These are phyloP conservation scores for Zygosaccharomyces sapae DNA, from an alignment of 1,139 yeast species.

Conservation along the genomic window DNA sequence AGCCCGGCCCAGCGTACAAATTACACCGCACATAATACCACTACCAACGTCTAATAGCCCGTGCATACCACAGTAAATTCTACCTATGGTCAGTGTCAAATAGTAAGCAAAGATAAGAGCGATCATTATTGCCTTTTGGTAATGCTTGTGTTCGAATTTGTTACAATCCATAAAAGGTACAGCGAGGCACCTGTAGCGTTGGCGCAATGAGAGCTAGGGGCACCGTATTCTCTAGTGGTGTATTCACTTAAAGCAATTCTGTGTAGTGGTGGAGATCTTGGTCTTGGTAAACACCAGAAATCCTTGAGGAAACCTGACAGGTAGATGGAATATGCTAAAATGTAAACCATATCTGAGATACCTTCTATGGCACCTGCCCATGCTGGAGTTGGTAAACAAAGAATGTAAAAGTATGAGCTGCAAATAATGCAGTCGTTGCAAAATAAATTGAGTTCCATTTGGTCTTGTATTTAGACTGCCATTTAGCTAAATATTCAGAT, in stretches of 20 bases:
- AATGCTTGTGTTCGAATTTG: constrained; percentile 12
- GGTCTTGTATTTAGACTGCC: constrained; percentile 53
- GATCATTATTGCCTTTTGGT: constrained; percentile 12
- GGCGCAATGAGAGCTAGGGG: constrained; percentile 90
- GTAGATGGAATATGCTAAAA: constrained; percentile 81
- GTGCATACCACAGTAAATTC: constrained; percentile 97
- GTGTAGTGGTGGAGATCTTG: constrained; percentile 85
- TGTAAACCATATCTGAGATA: constrained; percentile 68
- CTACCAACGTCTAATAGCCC: constrained; percentile 72
- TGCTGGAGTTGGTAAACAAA: constrained; percentile 77
- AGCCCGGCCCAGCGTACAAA: constrained; percentile 44
- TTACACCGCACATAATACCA: constrained; percentile 63
- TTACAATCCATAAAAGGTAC: constrained; percentile 23
- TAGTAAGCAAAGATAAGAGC: constrained; percentile 46
- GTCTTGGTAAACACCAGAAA: constrained; percentile 84
- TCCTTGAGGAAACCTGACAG: constrained; percentile 77
- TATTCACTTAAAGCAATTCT: constrained; percentile 85
- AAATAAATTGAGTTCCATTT: constrained; percentile 68
- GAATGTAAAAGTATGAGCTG: constrained; percentile 88
- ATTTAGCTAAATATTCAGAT: constrained; percentile 52
- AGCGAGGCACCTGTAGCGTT: constrained; percentile 78
- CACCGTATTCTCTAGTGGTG: constrained; percentile 91
- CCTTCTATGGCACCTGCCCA: constrained; percentile 72
- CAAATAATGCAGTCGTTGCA: constrained; percentile 85
- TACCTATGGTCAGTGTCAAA: constrained; percentile 65